phyloP scores from a whole-genome alignment of 495 filamentous ascomycete genomes.

The Podospora anserina region DNA sequence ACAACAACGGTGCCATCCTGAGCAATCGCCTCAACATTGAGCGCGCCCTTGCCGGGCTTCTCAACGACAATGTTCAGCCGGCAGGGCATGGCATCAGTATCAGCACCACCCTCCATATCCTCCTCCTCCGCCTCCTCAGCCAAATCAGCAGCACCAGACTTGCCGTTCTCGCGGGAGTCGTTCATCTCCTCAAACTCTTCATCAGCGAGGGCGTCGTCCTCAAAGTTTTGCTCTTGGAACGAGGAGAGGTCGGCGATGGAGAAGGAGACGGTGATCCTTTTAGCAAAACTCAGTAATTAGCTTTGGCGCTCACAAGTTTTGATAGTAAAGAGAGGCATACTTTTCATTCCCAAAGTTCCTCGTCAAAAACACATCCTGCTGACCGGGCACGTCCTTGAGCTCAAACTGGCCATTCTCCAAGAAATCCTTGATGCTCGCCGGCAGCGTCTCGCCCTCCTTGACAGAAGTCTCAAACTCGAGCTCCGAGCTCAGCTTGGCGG shows the following conservation, averaged over 20 bases:
- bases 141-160: constrained; percentile 49
- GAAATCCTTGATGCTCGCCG: constrained; percentile 66
- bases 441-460: constrained; percentile 56
- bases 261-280: constrained; percentile 85
- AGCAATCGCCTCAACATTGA: constrained; percentile 81
- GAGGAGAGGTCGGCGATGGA: constrained; percentile 86
- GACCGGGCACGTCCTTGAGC: constrained; percentile 72
- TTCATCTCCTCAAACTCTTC: constrained; percentile 51
- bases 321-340: constrained; percentile 46
- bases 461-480: constrained; percentile 60
- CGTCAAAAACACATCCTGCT: constrained; percentile 81
- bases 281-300: constrained; percentile 16
- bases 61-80: constrained; percentile 83
- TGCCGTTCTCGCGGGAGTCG: constrained; percentile 46
- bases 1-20: constrained; percentile 86
- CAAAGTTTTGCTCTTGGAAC: constrained; percentile 51
- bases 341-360: constrained; percentile 84
- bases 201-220: constrained; percentile 66
- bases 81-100: constrained; percentile 67
- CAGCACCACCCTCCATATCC: constrained; percentile 46
- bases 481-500: constrained; percentile 74
- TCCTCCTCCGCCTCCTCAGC: constrained; percentile 47
- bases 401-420: constrained; percentile 67
- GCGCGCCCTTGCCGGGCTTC: constrained; percentile 73
- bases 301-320: neutral